Base-by-base conservation (phyloP, 2,329 filamentous ascomycete genomes). In the Thermothelomyces thermophilus region DNA sequence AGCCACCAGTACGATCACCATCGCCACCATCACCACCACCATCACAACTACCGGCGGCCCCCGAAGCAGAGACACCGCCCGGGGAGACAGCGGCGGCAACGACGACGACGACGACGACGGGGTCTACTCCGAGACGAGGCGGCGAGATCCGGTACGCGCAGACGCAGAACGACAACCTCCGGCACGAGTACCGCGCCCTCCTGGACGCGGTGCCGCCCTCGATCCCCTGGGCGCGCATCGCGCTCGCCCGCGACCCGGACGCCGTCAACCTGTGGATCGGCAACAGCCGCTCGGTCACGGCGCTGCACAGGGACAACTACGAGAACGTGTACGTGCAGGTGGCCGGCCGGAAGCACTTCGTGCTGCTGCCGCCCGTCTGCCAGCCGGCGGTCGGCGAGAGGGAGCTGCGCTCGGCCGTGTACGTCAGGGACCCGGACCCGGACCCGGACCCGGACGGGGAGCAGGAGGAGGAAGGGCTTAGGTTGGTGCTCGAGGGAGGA, bases 201-300 rank as follows among this genome's bases (percentile, higher is more conserved):
- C 81, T 83, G 62, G 60, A 70, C 0, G 76, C 87, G 57, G 79
- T 88, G 0, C 83, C 81, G 10, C 66, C 66, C 2, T 75, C 77
- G 48, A 81, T 91, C 41, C 76, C 84, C 1, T 93, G 86, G 64
- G 87, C 86, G 0, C 77, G 83, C 24, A 82, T 88, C 53, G 86
- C 86, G 0, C 76, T 62, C 5, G 70, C 77, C 34, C 72, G 75
- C 42, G 62, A 69, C 0, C 84, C 87, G 0, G 87, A 93, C 55
- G 87, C 87, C 13, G 77, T 89, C 54, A 93, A 93, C 63, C 74
- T 93, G 61, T 91, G 87, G 87, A 81, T 93, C 43, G 87, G 87
- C 47, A 86, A 87, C 67, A 79, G 80, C 1, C 73, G 72, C 33
- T 86, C 82, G 22, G 73, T 78, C 1, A 90, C 87, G 0, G 83